Percentiles rank a stretch among this genome's conserved stretches.
These are phyloP conservation scores for Lagerstroemia fauriei DNA, from an alignment of 441 rosid species.

Conservation along the genomic window DNA sequence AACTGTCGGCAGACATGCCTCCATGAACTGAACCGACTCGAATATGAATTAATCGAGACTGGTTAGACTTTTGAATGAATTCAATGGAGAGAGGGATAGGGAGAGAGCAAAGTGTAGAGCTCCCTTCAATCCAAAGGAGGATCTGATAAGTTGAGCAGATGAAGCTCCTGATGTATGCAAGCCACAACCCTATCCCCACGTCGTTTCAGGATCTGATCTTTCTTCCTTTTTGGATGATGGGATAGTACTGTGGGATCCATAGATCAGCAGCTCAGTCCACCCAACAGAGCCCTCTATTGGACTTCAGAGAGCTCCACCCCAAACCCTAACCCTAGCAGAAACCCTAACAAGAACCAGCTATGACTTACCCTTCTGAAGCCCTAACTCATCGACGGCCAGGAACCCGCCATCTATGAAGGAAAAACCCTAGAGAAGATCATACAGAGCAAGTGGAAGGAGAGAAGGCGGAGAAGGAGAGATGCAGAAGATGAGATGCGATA, in stretches of 20 bases:
- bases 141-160: constrained; percentile 34
- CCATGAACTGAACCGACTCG: no score
- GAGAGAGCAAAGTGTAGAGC: constrained; percentile 43
- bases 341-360: background rate
- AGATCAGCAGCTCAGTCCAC: constrained; percentile 25
- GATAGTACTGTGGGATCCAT: constrained; percentile 52
- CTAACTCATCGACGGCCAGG: background rate
- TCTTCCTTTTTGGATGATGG: background rate
- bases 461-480: background rate
- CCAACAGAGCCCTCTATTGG: constrained; percentile 24
- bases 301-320: constrained; percentile 18
- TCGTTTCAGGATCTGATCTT: background rate
- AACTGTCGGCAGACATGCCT: no score
- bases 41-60: no score
- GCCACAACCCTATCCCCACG: constrained; percentile 48
- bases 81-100: background rate
- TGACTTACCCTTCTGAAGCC: background rate
- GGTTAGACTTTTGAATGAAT: no score
- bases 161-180: constrained; percentile 70
- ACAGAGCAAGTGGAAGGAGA: background rate
- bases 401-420: background rate
- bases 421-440: background rate
- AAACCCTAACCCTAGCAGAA: background rate
- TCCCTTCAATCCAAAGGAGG: constrained; percentile 84
- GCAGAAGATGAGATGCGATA: background rate